Conservation (phyloP, 2,329 filamentous ascomycete genomes). For the Parascedosporium putredinis region DNA sequence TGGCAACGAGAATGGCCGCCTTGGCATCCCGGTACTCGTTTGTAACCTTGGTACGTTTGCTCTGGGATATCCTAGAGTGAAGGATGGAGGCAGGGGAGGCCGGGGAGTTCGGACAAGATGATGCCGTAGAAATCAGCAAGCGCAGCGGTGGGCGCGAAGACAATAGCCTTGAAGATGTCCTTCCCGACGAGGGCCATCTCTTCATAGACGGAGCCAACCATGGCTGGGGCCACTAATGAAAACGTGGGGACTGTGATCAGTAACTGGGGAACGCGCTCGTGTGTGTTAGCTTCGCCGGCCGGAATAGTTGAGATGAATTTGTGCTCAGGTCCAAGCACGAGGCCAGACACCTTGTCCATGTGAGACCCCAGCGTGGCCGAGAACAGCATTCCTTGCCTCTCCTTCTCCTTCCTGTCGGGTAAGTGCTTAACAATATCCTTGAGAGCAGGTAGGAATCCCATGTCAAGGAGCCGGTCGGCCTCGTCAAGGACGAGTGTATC, state of each 20-base stretch:
- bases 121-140: constrained; percentile 40
- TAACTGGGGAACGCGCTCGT: constrained; percentile 65
- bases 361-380: constrained; percentile 75
- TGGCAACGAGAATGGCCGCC: constrained; percentile 50
- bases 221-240: constrained; percentile 51
- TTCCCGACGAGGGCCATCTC: constrained; percentile 25
- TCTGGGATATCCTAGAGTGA: constrained; percentile 41
- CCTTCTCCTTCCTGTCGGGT: constrained; percentile 47
- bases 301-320: constrained; percentile 73
- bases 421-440: constrained; percentile 66
- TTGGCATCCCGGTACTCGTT: constrained; percentile 48
- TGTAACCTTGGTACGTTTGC: constrained; percentile 44
- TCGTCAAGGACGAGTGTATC: constrained; percentile 78
- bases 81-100: constrained; percentile 33
- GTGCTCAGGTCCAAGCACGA: constrained; percentile 60
- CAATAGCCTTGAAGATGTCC: constrained; percentile 67
- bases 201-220: constrained; percentile 45
- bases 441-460: constrained; percentile 73
- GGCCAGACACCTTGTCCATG: constrained; percentile 62
- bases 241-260: constrained; percentile 59
- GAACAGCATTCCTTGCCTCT: constrained; percentile 69
- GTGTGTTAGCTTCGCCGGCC: constrained; percentile 65
- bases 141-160: constrained; percentile 60
- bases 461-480: constrained; percentile 70
- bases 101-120: constrained; percentile 28